Percentiles rank a stretch among this genome's conserved stretches.
Evolutionary conservation across 768 basidiomycete species (phyloP).

Genomic region (Lactarius pseudohatsudake): DNA sequence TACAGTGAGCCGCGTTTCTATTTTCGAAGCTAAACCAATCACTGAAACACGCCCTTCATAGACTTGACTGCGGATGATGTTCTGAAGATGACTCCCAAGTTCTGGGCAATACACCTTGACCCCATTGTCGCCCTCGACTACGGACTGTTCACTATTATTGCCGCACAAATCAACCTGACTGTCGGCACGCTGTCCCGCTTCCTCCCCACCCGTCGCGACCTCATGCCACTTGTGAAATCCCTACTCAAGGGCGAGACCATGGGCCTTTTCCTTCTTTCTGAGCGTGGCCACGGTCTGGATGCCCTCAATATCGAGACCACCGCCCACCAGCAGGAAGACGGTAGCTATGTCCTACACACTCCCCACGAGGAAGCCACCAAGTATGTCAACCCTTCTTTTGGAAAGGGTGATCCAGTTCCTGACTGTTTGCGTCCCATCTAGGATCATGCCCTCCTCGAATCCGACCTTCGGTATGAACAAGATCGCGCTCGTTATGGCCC

Average conservation of each 20-base stretch:
- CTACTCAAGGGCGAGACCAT: conserved; percentile 53
- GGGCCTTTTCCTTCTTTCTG: conserved; percentile 31
- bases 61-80: conserved; percentile 49
- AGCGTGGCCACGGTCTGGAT: conserved; percentile 59
- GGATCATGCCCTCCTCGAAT: conserved; percentile 60
- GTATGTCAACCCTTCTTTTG: conserved; percentile 36
- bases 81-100: conserved; percentile 47
- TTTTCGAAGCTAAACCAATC: background rate
- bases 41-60: conserved; percentile 18
- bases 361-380: conserved; percentile 60
- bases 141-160: conserved; percentile 54
- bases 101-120: conserved; percentile 55
- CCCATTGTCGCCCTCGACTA: conserved; percentile 51
- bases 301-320: conserved; percentile 62
- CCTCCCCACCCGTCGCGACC: conserved; percentile 48
- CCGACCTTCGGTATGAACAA: conserved; percentile 53
- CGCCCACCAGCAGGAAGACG: conserved; percentile 49
- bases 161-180: conserved; percentile 51
- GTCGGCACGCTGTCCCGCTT: conserved; percentile 55
- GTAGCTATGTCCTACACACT: conserved; percentile 51
- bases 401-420: background rate
- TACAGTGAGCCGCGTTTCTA: conserved; percentile 10
- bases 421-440: conserved; percentile 31
- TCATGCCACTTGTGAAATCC: conserved; percentile 48
- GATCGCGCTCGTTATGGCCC: conserved; percentile 57